Evolutionary conservation across 176 grass and related monocot species (phyloP), one percentile per base, ranked within the genome.

Genomic region (Leersia perrieri): DNA sequence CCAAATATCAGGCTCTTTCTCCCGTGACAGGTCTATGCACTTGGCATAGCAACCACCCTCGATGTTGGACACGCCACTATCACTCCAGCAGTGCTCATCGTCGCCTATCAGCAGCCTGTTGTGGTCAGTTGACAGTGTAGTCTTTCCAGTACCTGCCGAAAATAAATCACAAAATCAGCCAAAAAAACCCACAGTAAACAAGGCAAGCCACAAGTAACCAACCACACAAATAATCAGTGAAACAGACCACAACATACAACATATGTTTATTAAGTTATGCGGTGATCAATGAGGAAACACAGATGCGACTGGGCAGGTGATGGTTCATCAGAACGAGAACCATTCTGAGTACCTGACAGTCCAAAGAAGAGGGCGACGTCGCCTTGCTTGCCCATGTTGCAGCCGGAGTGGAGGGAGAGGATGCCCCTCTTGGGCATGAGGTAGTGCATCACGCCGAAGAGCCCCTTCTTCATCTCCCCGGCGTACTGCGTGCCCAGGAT

Each of bases 321-420:
- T 42, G 87, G 82, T 47, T 47, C 44, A 16, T n/a, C 18, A n/a
- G n/a, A n/a, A n/a, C n/a, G 38, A 82, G 75, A 84, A 72, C 34
- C 70, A 73, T 60, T 60, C 83, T 92, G n/a, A n/a, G n/a, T 93
- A 94, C 96, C 96, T 91, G 96, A 99, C 47, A 99, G 85, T 16
- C 96, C 96, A 83, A 99, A 99, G 96, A 99, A 99, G 76, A 99
- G 93, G 69, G 96, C 96, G 73, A 95, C 96, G 82, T 99, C 96
- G 58, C 96, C 96, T 61, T 93, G 58, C 36, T 84, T 93, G 80
- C 96, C 96, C 96, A 99, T 90, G 83, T 99, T 99, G 92, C 96
- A 90, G 7, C 96, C 96, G 68, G 96, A 99, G 81, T 99, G 96
- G 67, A 99, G 71, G 75, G 96, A 95, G 78, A 99, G 92, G 82